A percentile compares a stretch with the other conserved stretches of the same genome.
phyloP scores from a whole-genome alignment of 2,329 filamentous ascomycete species.

The Pseudogymnoascus sp. region DNA sequence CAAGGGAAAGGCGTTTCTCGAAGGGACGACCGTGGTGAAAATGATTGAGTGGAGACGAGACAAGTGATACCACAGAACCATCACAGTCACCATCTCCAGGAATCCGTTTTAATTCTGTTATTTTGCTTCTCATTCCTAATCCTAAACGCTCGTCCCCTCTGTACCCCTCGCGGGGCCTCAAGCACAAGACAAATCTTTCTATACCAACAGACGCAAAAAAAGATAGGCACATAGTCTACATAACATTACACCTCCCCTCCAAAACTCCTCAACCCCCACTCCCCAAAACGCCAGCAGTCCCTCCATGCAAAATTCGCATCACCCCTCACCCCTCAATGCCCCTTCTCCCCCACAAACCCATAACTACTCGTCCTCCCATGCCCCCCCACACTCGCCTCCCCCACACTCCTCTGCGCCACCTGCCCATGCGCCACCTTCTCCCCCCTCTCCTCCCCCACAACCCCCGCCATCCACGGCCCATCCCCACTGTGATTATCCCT shows the following conservation, averaged over 20 bases:
- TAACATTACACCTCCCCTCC: background rate
- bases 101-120: background rate
- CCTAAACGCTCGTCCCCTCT: background rate
- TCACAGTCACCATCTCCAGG: background rate
- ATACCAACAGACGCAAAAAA: background rate
- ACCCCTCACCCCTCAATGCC: background rate
- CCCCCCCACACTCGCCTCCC: background rate
- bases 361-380: background rate
- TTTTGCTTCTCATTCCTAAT: background rate
- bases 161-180: background rate
- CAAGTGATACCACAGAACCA: background rate
- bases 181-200: background rate
- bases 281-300: background rate
- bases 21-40: background rate
- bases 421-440: background rate
- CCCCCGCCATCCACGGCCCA: constrained; percentile 13
- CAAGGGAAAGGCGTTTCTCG: no score
- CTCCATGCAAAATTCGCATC: background rate
- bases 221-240: background rate
- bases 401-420: background rate
- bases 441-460: background rate
- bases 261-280: background rate
- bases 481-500: background rate
- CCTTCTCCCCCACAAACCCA: background rate
- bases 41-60: background rate